Conservation (phyloP, 805 yeast genomes). For the Monosporozyma yasuniensis region DNA sequence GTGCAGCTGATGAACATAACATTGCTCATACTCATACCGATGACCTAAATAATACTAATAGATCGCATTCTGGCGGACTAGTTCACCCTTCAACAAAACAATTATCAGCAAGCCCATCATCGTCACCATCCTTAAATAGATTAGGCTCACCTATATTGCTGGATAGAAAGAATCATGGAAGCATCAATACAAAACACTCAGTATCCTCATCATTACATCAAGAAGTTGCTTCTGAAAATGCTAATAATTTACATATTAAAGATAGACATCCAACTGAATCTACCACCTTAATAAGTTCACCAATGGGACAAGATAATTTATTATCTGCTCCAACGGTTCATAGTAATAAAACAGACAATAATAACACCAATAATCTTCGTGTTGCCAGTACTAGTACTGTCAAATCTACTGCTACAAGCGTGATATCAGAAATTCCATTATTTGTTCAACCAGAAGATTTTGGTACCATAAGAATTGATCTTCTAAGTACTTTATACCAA, state of each 20-base stretch:
- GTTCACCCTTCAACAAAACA: not conserved
- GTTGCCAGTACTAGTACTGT: slow-evolving; percentile 8
- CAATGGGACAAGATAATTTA: not conserved
- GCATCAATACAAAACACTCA: not conserved
- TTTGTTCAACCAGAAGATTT: slow-evolving; percentile 55
- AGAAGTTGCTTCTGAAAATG: not conserved
- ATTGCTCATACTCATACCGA: not conserved
- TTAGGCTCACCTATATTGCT: slow-evolving; percentile 20
- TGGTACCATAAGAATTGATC: slow-evolving; percentile 39
- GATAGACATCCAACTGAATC: not conserved
- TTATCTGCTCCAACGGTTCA: not conserved
- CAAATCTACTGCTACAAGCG: slow-evolving; percentile 8
- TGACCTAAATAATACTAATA: not conserved
- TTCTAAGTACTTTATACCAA: slow-evolving; percentile 40
- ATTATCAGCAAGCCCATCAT: slow-evolving; percentile 2
- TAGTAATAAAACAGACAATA: not conserved
- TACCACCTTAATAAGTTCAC: not conserved
- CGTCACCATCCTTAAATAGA: slow-evolving; percentile 7
- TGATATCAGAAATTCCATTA: slow-evolving; percentile 35
- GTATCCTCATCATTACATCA: not conserved
- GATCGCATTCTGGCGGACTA: not conserved
- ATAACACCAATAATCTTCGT: slow-evolving; percentile 3
- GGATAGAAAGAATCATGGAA: slow-evolving; percentile 8
- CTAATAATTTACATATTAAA: not conserved
- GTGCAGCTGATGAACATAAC: not conserved